Conservation (phyloP, 1,139 yeast species). For the Pichia terricola region DNA sequence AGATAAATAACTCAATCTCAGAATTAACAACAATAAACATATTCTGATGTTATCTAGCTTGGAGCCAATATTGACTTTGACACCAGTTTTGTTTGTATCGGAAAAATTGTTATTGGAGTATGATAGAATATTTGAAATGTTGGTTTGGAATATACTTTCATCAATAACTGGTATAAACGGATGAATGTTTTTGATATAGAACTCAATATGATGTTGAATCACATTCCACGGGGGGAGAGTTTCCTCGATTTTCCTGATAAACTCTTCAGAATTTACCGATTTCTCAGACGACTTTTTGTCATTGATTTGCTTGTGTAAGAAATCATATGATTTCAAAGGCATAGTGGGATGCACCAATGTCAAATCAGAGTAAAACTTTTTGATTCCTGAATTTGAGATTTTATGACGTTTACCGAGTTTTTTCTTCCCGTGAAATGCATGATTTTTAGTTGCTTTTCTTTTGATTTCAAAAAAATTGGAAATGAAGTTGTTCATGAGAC, state of each 20-base stretch:
- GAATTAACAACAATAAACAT: slow-evolving; percentile 32
- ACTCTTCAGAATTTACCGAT: background rate
- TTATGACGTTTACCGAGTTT: too few species aligned
- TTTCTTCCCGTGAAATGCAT: background rate
- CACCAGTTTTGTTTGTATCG: background rate
- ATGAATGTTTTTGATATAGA: slow-evolving; percentile 37
- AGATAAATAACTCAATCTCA: slow-evolving; percentile 31
- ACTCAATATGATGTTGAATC: slow-evolving; percentile 29
- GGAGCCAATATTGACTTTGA: slow-evolving; percentile 20
- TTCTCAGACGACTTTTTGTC: background rate
- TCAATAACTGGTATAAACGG: slow-evolving; percentile 45
- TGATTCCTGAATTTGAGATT: too few species aligned
- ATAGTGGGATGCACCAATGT: background rate
- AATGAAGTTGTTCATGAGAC: slow-evolving; percentile 15
- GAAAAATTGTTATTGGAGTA: slow-evolving; percentile 10
- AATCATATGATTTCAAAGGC: slow-evolving; percentile 3
- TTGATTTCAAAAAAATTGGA: slow-evolving; percentile 4
- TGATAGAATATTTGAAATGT: slow-evolving; percentile 15
- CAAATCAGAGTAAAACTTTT: too few species aligned
- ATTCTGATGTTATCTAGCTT: slow-evolving; percentile 32
- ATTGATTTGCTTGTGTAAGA: slow-evolving; percentile 10
- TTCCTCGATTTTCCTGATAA: slow-evolving; percentile 10
- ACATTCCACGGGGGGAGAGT: slow-evolving; percentile 33
- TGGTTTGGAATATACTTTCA: slow-evolving; percentile 28
- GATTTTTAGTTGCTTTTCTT: background rate